phyloP scores from a whole-genome alignment of 140 eudicot species.

The Stevia rebaudiana region DNA sequence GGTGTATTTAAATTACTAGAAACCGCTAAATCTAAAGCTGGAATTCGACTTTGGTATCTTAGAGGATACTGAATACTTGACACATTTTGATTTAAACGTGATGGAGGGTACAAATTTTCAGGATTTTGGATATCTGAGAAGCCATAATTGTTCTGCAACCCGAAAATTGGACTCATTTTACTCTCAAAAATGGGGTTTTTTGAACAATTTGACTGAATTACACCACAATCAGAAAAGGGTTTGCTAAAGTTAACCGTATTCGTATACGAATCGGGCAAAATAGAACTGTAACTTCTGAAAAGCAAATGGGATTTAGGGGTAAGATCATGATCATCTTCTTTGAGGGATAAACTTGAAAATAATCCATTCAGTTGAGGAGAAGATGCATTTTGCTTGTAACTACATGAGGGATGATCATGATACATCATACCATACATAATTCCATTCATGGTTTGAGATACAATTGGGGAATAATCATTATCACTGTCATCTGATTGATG shows the following conservation, averaged over 20 bases:
- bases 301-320: conserved; percentile 32
- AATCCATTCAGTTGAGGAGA: conserved; percentile 37
- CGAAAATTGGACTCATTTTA: conserved; percentile 31
- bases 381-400: conserved; percentile 33
- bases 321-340: conserved; percentile 36
- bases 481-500: conserved; percentile 28
- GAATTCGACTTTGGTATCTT: conserved; percentile 36
- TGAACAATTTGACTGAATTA: conserved; percentile 19
- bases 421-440: conserved; percentile 44
- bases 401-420: conserved; percentile 43
- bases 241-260: conserved; percentile 23
- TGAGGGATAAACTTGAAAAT: conserved; percentile 47
- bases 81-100: conserved; percentile 14
- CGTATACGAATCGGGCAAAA: conserved; percentile 25
- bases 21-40: conserved; percentile 29
- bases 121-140: conserved; percentile 20
- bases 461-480: conserved; percentile 15
- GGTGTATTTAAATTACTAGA: conserved; percentile 15
- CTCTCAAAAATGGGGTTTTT: conserved; percentile 26
- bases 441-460: conserved; percentile 23
- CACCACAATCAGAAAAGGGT: conserved; percentile 22
- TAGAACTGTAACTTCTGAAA: conserved; percentile 27
- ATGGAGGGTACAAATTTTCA: conserved; percentile 20
- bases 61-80: conserved; percentile 22
- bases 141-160: conserved; percentile 27